These are phyloP conservation scores for Aspergillus bertholletiae DNA, from an alignment of 495 filamentous ascomycete species.

Conservation along the genomic window DNA sequence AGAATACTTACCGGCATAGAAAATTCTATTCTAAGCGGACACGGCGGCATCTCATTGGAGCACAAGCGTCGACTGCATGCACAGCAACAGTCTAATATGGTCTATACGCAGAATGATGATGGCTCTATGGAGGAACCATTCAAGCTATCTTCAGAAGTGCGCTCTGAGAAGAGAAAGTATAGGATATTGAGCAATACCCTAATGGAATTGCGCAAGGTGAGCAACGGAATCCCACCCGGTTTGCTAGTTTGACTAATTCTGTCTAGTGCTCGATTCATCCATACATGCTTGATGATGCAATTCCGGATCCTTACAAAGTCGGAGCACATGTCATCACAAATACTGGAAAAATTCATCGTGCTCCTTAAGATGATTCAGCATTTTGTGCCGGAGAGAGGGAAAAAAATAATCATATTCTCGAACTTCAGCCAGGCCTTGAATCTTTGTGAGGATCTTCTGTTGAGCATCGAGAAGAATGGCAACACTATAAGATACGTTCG, in stretches of 20 bases:
- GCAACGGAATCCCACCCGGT: neutral
- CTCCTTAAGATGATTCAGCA: constrained; percentile 58
- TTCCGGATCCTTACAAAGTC: constrained; percentile 1
- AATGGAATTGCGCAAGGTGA: constrained; percentile 59
- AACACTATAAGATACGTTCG: constrained; percentile 47
- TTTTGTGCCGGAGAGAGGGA: constrained; percentile 51
- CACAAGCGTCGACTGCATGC: no score
- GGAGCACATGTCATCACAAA: constrained; percentile 48
- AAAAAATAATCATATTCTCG: constrained; percentile 63
- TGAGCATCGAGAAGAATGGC: constrained; percentile 43
- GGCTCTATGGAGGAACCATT: neutral
- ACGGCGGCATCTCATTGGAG: neutral
- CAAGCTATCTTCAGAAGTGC: neutral
- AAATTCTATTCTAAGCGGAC: constrained; percentile 9
- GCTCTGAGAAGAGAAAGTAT: neutral
- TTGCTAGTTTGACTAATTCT: neutral
- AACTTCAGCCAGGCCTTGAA: constrained; percentile 59
- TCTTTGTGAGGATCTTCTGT: constrained; percentile 56
- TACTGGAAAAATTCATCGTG: constrained; percentile 63
- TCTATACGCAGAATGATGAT: neutral
- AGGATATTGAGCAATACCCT: constrained; percentile 43
- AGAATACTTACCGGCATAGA: constrained; percentile 54
- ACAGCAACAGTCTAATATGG: neutral
- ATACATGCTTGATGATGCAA: constrained; percentile 41
- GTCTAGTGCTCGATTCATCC: constrained; percentile 57